Percentiles rank a stretch among this genome's conserved stretches.
Evolutionary conservation across 257 asterid species (phyloP).

Genomic region (Scutellaria barbata): DNA sequence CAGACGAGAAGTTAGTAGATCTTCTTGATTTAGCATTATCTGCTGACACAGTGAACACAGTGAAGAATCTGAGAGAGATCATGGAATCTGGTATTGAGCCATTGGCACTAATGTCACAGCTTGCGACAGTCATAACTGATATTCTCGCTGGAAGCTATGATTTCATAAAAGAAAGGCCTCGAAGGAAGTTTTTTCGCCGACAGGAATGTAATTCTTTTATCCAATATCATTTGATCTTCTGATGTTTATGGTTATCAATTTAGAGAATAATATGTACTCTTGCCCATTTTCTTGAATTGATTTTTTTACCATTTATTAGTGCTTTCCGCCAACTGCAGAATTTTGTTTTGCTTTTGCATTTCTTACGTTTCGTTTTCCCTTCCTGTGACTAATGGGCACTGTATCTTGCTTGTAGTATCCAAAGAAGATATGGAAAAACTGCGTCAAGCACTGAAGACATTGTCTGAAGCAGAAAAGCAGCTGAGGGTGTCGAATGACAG

Average conservation of each 20-base stretch:
- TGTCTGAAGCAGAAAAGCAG: slow-evolving; percentile 98
- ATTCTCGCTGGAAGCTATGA: slow-evolving; percentile 93
- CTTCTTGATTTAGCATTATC: slow-evolving; percentile 94
- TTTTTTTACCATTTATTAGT: neutral
- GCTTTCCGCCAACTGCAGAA: neutral
- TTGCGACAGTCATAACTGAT: slow-evolving; percentile 93
- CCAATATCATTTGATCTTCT: slow-evolving; percentile 21
- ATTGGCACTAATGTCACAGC: slow-evolving; percentile 95
- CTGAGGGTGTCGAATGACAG: slow-evolving; percentile 83
- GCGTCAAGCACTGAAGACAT: slow-evolving; percentile 88
- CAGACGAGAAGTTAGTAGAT: slow-evolving; percentile 93
- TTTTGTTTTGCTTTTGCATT: neutral
- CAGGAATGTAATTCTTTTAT: slow-evolving; percentile 63
- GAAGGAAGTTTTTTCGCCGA: slow-evolving; percentile 79
- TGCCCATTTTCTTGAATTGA: neutral
- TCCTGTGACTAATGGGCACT: slow-evolving; percentile 20
- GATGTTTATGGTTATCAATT: neutral
- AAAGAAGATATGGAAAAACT: slow-evolving; percentile 91
- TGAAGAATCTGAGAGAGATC: slow-evolving; percentile 88
- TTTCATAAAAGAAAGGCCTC: slow-evolving; percentile 63
- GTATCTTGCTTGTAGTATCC: slow-evolving; percentile 54
- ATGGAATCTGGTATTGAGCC: slow-evolving; percentile 98
- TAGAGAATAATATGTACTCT: neutral
- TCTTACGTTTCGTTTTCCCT: neutral
- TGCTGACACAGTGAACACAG: slow-evolving; percentile 95